Conservation (phyloP, 768 basidiomycete species). For the Mycena floridula region DNA sequence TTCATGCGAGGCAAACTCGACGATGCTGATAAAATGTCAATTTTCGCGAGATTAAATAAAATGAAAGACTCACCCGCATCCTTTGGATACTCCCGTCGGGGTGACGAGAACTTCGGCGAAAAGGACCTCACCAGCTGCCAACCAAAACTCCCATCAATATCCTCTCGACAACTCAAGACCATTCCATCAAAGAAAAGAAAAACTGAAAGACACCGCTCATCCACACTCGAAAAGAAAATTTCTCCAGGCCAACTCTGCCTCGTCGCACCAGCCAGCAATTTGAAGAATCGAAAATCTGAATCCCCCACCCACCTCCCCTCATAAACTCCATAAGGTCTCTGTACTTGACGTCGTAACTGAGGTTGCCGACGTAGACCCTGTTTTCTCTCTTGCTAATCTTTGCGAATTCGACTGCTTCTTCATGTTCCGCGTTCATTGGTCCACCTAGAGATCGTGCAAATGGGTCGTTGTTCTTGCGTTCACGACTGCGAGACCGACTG, state of each 20-base stretch:
- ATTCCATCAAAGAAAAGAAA: slow-evolving; percentile 8
- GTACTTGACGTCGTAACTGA: slow-evolving; percentile 98
- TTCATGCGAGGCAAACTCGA: slow-evolving; percentile 88
- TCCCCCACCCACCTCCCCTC: slow-evolving; percentile 98
- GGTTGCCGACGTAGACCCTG: slow-evolving; percentile 96
- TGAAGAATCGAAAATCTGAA: slow-evolving; percentile 55
- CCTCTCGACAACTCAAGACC: slow-evolving; percentile 61
- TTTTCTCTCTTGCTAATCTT: slow-evolving; percentile 98
- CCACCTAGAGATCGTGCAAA: slow-evolving; percentile 81
- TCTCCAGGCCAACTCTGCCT: not conserved
- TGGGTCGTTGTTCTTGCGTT: slow-evolving; percentile 53
- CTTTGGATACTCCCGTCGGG: slow-evolving; percentile 94
- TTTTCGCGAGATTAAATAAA: slow-evolving; percentile 8
- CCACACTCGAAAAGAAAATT: slow-evolving; percentile 5
- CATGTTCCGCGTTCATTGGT: slow-evolving; percentile 85
- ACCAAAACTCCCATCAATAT: slow-evolving; percentile 94
- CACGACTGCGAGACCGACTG: slow-evolving; percentile 48
- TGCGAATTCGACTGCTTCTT: slow-evolving; percentile 93
- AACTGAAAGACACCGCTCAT: slow-evolving; percentile 3
- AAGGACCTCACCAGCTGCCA: slow-evolving; percentile 98
- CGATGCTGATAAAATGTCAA: slow-evolving; percentile 58
- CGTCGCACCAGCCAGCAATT: slow-evolving; percentile 24
- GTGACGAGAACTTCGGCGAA: slow-evolving; percentile 99
- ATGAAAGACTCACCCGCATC: slow-evolving; percentile 81
- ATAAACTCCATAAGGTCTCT: slow-evolving; percentile 99